Percentiles rank a stretch among this genome's conserved stretches.
phyloP scores from a whole-genome alignment of 352 stramenopile species.

The Phytophthora nicotianae region DNA sequence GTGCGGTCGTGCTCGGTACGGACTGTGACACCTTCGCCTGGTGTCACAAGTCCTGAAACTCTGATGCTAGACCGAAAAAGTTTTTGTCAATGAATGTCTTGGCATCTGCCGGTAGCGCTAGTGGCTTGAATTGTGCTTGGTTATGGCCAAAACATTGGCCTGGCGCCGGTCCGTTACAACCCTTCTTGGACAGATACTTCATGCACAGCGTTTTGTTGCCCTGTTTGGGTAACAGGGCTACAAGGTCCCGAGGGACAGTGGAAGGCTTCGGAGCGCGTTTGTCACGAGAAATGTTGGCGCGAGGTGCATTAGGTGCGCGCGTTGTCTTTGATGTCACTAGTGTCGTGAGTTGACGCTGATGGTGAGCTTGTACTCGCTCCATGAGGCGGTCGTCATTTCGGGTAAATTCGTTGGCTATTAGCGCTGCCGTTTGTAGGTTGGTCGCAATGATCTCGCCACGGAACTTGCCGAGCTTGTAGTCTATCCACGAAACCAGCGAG shows the following conservation, averaged over 20 bases:
- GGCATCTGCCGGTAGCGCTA: constrained; percentile 8
- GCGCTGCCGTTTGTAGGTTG: too few species aligned
- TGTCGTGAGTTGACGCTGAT: background rate
- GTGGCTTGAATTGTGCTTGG: constrained; percentile 9
- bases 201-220: constrained; percentile 13
- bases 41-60: constrained; percentile 15
- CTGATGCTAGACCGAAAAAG: background rate
- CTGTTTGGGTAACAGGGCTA: constrained; percentile 8
- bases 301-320: background rate
- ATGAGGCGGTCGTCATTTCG: too few species aligned
- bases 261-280: too few species aligned
- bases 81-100: constrained; percentile 18
- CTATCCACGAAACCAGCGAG: too few species aligned
- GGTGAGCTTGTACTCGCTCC: constrained; percentile 5
- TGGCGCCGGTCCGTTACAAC: constrained; percentile 2
- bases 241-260: background rate
- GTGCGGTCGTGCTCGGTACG: too few species aligned
- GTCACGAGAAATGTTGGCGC: background rate
- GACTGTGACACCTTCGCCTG: background rate
- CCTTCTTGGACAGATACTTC: constrained; percentile 15
- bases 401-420: too few species aligned
- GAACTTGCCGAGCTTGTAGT: too few species aligned
- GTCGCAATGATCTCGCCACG: too few species aligned
- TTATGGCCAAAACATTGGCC: constrained; percentile 11
- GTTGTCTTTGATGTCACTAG: background rate